These are phyloP conservation scores for Arthroderma uncinatum DNA, from an alignment of 2,329 filamentous ascomycete species.

Conservation along the genomic window DNA sequence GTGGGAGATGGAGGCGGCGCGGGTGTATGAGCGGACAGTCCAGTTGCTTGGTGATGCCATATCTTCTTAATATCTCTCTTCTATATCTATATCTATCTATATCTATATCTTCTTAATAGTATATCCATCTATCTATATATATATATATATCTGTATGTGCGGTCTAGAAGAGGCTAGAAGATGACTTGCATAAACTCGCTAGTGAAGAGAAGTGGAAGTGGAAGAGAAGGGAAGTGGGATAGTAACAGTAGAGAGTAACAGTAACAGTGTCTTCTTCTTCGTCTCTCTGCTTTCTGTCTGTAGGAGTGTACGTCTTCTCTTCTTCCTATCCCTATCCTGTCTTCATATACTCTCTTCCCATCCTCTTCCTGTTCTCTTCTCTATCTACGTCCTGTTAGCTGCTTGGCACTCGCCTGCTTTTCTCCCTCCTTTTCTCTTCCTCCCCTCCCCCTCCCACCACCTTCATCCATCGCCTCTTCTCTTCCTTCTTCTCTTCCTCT, in stretches of 20 bases:
- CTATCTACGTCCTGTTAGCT: neutral
- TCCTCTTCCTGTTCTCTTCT: neutral
- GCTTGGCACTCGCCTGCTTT: neutral
- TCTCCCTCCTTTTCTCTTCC: neutral
- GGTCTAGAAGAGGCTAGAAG: no score
- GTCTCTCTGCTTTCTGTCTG: neutral
- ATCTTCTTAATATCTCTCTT: neutral
- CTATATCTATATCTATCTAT: neutral
- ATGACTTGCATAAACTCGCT: neutral
- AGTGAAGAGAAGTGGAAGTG: neutral
- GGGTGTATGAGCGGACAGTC: conserved; percentile 70
- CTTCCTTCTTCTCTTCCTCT: conserved; percentile 5
- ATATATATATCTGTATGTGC: no score
- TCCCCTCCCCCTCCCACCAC: neutral
- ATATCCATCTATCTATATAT: neutral
- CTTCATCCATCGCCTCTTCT: neutral
- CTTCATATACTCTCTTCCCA: neutral
- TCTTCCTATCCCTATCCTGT: neutral
- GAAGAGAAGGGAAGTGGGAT: neutral
- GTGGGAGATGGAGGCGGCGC: conserved; percentile 58
- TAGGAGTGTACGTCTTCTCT: neutral
- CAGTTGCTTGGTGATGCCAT: conserved; percentile 56
- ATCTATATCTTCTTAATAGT: neutral
- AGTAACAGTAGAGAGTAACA: neutral
- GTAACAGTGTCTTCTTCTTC: neutral